A percentile compares a stretch with the other conserved stretches of the same genome.
These are phyloP conservation scores for Primulina huaijiensis DNA, from an alignment of 257 asterid species.

Conservation along the genomic window DNA sequence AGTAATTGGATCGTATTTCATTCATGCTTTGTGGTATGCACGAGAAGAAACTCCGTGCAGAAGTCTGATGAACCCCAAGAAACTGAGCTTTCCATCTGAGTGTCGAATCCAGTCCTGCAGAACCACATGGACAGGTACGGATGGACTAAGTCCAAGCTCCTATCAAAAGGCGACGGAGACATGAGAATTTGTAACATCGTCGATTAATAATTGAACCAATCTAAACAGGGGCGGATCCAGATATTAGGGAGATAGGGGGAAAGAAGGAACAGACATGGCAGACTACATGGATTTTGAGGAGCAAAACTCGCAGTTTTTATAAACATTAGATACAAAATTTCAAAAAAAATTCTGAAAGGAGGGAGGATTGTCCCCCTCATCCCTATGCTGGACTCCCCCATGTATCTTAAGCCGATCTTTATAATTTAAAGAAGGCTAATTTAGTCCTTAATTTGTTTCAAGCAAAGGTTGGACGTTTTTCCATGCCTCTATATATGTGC, in stretches of 20 bases:
- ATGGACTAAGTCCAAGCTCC: constrained; percentile 61
- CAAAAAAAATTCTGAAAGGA: not conserved
- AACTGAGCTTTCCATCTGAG: constrained; percentile 89
- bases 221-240: not conserved
- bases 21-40: constrained; percentile 57
- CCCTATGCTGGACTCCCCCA: too few species aligned
- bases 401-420: not conserved
- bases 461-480: not conserved
- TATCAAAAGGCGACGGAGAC: constrained; percentile 22
- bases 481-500: too few species aligned
- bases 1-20: not conserved
- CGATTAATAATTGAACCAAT: not conserved
- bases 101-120: constrained; percentile 95
- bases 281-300: not conserved
- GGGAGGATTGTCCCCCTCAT: too few species aligned
- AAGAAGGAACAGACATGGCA: not conserved
- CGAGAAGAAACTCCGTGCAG: constrained; percentile 85
- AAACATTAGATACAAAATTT: not conserved
- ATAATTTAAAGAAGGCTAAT: not conserved
- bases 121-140: constrained; percentile 31
- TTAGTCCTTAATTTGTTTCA: not conserved
- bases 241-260: constrained; percentile 14
- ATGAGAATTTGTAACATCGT: not conserved
- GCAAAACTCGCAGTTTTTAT: not conserved
- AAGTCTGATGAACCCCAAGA: constrained; percentile 83